Conservation (phyloP, 2,329 filamentous ascomycete species). For the Arachnomyces sp. region DNA sequence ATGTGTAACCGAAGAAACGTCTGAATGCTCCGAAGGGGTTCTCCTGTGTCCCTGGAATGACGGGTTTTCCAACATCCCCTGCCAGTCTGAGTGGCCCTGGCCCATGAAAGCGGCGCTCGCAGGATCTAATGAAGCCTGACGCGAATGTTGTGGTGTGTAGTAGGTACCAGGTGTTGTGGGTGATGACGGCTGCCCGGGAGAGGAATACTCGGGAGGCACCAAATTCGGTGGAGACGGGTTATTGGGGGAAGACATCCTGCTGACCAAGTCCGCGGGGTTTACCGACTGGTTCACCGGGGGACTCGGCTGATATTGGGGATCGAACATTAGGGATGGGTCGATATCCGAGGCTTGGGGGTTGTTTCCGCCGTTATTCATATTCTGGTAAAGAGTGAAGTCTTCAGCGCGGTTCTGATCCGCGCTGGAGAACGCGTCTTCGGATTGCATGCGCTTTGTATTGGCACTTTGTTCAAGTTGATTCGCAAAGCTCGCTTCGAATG, state of each 20-base stretch:
- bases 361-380: constrained; percentile 20
- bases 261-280: constrained; percentile 40
- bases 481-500: constrained; percentile 30
- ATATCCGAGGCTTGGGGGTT: constrained; percentile 24
- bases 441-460: constrained; percentile 20
- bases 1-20: constrained; percentile 74
- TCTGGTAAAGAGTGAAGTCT: constrained; percentile 30
- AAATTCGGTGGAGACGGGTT: constrained; percentile 50
- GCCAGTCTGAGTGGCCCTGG: constrained; percentile 49
- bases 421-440: constrained; percentile 31
- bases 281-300: constrained; percentile 31
- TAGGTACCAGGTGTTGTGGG: constrained; percentile 43
- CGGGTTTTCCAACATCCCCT: constrained; percentile 44
- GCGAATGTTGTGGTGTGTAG: constrained; percentile 29
- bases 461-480: constrained; percentile 28
- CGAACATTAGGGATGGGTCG: constrained; percentile 31
- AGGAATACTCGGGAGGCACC: constrained; percentile 46
- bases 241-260: constrained; percentile 40
- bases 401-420: constrained; percentile 31
- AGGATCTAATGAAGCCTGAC: constrained; percentile 54
- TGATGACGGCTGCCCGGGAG: constrained; percentile 46
- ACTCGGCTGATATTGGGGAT: constrained; percentile 24
- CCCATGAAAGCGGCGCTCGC: constrained; percentile 50
- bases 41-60: constrained; percentile 75
- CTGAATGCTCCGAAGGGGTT: constrained; percentile 82